Evolutionary conservation across 805 yeast genomes (phyloP).

Genomic region (Kodamaea fukazawae): DNA sequence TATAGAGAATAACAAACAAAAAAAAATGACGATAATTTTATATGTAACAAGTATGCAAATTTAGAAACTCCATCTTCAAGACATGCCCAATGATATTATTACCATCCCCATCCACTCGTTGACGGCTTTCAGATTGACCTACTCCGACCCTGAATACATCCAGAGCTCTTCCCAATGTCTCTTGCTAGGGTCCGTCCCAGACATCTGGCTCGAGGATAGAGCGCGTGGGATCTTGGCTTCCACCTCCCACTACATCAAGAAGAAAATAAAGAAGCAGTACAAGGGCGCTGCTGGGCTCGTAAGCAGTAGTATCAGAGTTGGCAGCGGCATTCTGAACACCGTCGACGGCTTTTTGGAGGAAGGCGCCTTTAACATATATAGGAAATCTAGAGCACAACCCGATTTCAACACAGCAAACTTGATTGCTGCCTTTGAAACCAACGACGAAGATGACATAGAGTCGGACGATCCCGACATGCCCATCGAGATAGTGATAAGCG

Average conservation of each 20-base stretch:
- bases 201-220: constrained; percentile 48
- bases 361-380: constrained; percentile 10
- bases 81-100: constrained; percentile 6
- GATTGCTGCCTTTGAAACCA: not conserved
- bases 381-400: not conserved
- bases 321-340: constrained; percentile 4
- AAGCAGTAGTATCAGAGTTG: constrained; percentile 9
- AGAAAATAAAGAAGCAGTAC: constrained; percentile 10
- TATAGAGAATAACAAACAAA: constrained; percentile 1
- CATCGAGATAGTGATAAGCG: too few species aligned
- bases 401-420: not conserved
- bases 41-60: not conserved
- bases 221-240: constrained; percentile 21
- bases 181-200: constrained; percentile 59
- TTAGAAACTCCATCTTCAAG: not conserved
- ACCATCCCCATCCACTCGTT: constrained; percentile 52
- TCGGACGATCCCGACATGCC: too few species aligned
- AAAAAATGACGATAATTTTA: not conserved
- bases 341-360: constrained; percentile 6
- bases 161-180: constrained; percentile 46
- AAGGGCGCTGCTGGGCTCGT: constrained; percentile 7
- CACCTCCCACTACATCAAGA: constrained; percentile 11
- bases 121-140: constrained; percentile 58
- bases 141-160: constrained; percentile 49
- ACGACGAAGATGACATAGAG: not conserved